A percentile compares a stretch with the other conserved stretches of the same genome.
These are phyloP conservation scores for Phytophthora macrochlamydospora DNA, from an alignment of 352 stramenopile species.

Conservation along the genomic window DNA sequence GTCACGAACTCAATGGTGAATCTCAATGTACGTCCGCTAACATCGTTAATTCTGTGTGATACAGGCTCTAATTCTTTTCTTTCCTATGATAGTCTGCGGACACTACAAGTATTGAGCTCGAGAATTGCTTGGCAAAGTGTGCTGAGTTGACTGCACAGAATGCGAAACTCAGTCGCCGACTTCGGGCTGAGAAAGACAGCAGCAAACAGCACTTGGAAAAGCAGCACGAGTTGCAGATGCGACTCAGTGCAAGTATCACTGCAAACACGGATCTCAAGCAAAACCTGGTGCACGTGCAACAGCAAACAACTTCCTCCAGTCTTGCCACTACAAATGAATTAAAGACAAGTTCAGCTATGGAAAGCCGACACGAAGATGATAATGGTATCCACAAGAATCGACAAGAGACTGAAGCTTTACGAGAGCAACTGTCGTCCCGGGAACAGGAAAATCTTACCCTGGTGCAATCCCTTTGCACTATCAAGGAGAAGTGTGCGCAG, in stretches of 20 bases:
- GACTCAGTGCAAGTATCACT: slow-evolving; percentile 24
- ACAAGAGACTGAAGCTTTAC: slow-evolving; percentile 16
- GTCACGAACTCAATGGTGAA: slow-evolving; percentile 7
- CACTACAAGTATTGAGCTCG: slow-evolving; percentile 13
- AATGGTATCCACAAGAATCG: background rate
- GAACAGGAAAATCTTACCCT: slow-evolving; percentile 55
- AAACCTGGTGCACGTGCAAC: slow-evolving; percentile 11
- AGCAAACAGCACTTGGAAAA: slow-evolving; percentile 29
- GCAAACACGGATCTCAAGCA: slow-evolving; percentile 24
- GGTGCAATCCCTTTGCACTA: slow-evolving; percentile 45
- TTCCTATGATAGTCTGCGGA: background rate
- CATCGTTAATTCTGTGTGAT: background rate
- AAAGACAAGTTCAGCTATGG: no score
- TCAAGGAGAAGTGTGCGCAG: slow-evolving; percentile 41
- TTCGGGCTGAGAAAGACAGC: slow-evolving; percentile 29
- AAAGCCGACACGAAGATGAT: no score
- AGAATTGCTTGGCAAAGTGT: slow-evolving; percentile 30
- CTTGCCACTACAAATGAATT: no score
- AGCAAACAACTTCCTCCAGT: slow-evolving; percentile 5
- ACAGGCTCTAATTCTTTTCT: background rate
- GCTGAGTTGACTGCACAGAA: slow-evolving; percentile 36
- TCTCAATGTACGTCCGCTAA: slow-evolving; percentile 11
- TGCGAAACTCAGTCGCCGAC: slow-evolving; percentile 24
- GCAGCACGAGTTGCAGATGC: slow-evolving; percentile 19
- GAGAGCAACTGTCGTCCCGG: slow-evolving; percentile 29